A percentile compares a stretch with the other conserved stretches of the same genome.
These are phyloP conservation scores for Aegilops longissima DNA, from an alignment of 176 grass and related monocot species.

Conservation along the genomic window DNA sequence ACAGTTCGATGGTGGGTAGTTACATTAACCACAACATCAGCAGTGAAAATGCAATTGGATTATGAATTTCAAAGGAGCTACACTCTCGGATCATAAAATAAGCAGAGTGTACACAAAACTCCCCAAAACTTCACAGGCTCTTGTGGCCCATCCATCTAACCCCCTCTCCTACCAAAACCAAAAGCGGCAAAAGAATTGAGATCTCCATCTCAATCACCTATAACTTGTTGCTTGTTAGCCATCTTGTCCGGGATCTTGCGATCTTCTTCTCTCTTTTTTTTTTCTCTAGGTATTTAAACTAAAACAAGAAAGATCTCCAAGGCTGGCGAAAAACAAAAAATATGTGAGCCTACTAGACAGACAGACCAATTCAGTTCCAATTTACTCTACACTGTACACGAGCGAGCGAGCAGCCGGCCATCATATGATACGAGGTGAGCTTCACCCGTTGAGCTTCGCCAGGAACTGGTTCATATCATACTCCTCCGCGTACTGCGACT, in stretches of 20 bases:
- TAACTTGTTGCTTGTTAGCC: too few species aligned
- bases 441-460: slow-evolving; percentile 77
- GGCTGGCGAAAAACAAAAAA: slow-evolving; percentile 37
- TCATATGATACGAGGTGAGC: background rate
- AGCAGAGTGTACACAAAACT: too few species aligned
- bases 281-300: slow-evolving; percentile 18
- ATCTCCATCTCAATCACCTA: too few species aligned
- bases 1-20: too few species aligned
- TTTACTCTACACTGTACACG: slow-evolving; percentile 88
- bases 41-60: too few species aligned
- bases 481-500: slow-evolving; percentile 88
- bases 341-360: slow-evolving; percentile 12
- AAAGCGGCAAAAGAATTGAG: too few species aligned
- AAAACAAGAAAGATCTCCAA: slow-evolving; percentile 15
- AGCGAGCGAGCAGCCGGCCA: background rate
- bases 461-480: slow-evolving; percentile 85
- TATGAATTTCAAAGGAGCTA: too few species aligned
- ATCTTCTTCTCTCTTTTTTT: slow-evolving; percentile 23
- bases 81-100: too few species aligned
- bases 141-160: too few species aligned
- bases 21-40: too few species aligned
- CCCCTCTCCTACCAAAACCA: too few species aligned
- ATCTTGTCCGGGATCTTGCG: slow-evolving; percentile 26
- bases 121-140: too few species aligned
- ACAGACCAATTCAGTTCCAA: slow-evolving; percentile 35